A percentile compares a stretch with the other conserved stretches of the same genome.
These are phyloP conservation scores for Myxozyma udenii DNA, from an alignment of 805 yeast genomes.

Conservation along the genomic window DNA sequence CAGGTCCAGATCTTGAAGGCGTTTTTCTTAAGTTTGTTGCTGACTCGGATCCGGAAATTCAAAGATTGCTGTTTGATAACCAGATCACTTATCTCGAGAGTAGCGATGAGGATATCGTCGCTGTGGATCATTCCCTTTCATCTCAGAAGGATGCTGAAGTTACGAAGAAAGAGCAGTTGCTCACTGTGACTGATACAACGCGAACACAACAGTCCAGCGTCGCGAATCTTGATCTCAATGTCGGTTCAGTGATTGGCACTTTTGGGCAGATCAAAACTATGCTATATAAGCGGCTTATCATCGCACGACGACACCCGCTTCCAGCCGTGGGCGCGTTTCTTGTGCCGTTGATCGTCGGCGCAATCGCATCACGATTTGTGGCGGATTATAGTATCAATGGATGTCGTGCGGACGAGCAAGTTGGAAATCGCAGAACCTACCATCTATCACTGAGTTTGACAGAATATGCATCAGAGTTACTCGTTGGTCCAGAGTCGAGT, in stretches of 20 bases:
- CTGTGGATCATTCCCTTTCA: background rate
- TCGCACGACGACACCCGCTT: conserved; percentile 16
- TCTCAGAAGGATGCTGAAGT: conserved; percentile 1
- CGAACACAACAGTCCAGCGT: background rate
- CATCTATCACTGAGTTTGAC: background rate
- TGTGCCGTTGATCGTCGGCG: conserved; percentile 25
- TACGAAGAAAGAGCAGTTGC: background rate
- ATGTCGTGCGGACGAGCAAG: conserved; percentile 12
- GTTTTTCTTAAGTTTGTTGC: conserved; percentile 36
- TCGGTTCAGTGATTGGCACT: conserved; percentile 11
- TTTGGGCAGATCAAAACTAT: conserved; percentile 20
- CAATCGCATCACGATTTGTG: conserved; percentile 12
- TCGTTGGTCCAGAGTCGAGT: conserved; percentile 10
- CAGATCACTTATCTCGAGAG: background rate
- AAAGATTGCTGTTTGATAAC: conserved; percentile 12
- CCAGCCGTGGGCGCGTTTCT: conserved; percentile 13
- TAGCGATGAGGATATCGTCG: background rate
- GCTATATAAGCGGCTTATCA: conserved; percentile 20
- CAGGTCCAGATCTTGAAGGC: conserved; percentile 39
- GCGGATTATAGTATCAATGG: conserved; percentile 8
- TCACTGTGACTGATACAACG: background rate
- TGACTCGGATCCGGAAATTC: conserved; percentile 23
- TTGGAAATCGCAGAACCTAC: conserved; percentile 1
- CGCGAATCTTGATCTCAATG: conserved; percentile 3
- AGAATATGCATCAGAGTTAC: conserved; percentile 1